Evolutionary conservation across 2,329 filamentous ascomycete species (phyloP), one percentile per base, ranked within the genome.

Genomic region (Beauveria rudraprayagi): DNA sequence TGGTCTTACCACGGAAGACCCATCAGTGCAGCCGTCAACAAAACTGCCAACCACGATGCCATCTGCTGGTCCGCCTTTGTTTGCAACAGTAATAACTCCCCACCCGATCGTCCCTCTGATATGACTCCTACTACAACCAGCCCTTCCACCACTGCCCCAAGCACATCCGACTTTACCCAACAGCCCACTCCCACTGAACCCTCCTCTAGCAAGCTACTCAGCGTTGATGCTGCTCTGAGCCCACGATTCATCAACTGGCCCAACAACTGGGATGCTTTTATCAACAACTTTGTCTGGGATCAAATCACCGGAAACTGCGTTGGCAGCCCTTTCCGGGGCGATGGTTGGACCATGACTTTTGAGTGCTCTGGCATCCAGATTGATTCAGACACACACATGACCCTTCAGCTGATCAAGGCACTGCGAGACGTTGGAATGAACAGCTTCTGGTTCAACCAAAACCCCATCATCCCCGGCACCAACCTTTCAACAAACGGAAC

Each of bases 1-100:
- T 77, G 73, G 71, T 74, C 75, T 22, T 77, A 77, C 58, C 75
- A 73, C 60, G 75, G 73, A 43, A 73, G 72, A 8, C 73, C 73
- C 4, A 65, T 77, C 57, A 75, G 75, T 56, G 66, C 69, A 9
- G 73, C 73, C 56, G 66, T 73, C 65, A 75, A 76, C 67, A 72
- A 70, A 65, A 77, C 75, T 22, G 64, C 70, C 62, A 76, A 69
- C 30, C 59, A 70, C 34, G 70, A 76, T 52, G 70, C 74, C 9
- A 68, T 75, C 57, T 77, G 75, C 64, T 70, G 73, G 67, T 73
- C 73, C 44, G 75, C 75, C 3, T 77, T 77, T 65, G 71, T 77
- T 62, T 77, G 75, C 67, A 76, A 77, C 55, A 68, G 71, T 16
- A 70, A 75, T 24, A 66, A 70, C 19, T 61, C 67, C 5, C 64